Base-by-base conservation (phyloP, 768 basidiomycete species). In the Cystofilobasidium ferigula region DNA sequence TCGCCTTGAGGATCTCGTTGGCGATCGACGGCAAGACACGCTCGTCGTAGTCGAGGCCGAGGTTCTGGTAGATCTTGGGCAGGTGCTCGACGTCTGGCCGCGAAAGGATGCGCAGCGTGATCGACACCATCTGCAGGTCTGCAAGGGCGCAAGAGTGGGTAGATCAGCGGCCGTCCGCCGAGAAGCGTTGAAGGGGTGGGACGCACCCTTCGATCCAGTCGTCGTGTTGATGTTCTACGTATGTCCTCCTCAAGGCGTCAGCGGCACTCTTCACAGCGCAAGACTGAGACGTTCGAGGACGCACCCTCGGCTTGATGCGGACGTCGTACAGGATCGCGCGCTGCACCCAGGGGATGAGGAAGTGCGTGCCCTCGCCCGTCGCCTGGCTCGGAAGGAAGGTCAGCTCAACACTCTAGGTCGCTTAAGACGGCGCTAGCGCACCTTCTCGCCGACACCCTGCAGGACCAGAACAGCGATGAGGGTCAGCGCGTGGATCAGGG, bases 11-110 rank as follows among this genome's bases (percentile, higher is more conserved):
- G 16, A 99, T 94, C 79, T 98, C 94, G 72, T 98, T 98, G 43
- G 92, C 94, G 73, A 98, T 93, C 51, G 93, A 95, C 3, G 94
- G 94, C 35, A 98, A 80, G 0, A 98, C 93, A 71, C 95, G 85
- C 79, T 99, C 95, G 77, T 98, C 95, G 75, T 98, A 99, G 76
- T 98, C 95, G 77, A 89, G 76, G 53, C 95, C 95, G 64, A 99
- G 82, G 72, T 82, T 86, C 78, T 95, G 90, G 79, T 99, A 99
- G 74, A 99, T 94, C 78, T 84, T 89, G 24, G 94, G 74, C 32
- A 99, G 81, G 75, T 94, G 89, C 35, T 82, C 78, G 40, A 86
- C 83, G 78, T 98, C 92, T 22, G 95, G 95, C 59, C 93, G 81
- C 28, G 91, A 95, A 71, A 99, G 83, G 40, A 99, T 94, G 64